Evolutionary conservation across 2,329 filamentous ascomycete species (phyloP).

Genomic region (Neurospora crassa): DNA sequence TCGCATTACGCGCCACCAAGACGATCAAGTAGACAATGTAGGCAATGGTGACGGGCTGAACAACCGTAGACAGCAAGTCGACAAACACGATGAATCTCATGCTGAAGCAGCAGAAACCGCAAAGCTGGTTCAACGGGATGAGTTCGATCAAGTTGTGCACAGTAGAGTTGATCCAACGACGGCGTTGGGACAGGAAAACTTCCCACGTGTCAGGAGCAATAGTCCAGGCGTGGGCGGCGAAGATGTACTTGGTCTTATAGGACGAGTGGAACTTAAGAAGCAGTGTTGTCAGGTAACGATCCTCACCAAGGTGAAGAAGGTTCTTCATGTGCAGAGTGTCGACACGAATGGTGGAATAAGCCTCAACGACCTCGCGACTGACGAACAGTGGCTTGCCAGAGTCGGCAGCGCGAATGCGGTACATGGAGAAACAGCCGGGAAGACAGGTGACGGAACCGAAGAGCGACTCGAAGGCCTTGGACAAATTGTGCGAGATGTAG

Average conservation of each 20-base stretch:
- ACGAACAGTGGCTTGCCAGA: constrained; percentile 94
- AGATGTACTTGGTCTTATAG: constrained; percentile 98
- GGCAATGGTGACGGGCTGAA: constrained; percentile 82
- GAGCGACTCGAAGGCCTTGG: constrained; percentile 93
- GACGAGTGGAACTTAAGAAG: constrained; percentile 84
- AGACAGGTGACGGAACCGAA: constrained; percentile 97
- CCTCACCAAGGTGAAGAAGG: constrained; percentile 87
- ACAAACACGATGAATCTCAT: constrained; percentile 98
- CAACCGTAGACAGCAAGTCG: constrained; percentile 82
- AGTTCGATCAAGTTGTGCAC: constrained; percentile 96
- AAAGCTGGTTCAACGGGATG: constrained; percentile 85
- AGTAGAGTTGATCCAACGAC: constrained; percentile 99
- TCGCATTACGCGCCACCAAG: constrained; percentile 50
- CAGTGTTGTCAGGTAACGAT: constrained; percentile 92
- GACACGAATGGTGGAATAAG: constrained; percentile 86
- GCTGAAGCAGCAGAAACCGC: constrained; percentile 99
- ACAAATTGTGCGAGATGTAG: constrained; percentile 95
- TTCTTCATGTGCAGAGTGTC: constrained; percentile 99
- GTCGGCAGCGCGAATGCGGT: constrained; percentile 88
- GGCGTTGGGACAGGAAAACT: constrained; percentile 95
- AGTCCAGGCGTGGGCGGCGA: constrained; percentile 87
- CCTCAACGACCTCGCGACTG: constrained; percentile 79
- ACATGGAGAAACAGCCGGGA: constrained; percentile 99
- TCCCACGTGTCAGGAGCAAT: constrained; percentile 90
- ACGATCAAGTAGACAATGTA: constrained; percentile 89